Percentiles rank a stretch among this genome's conserved stretches.
Evolutionary conservation across 208 protist genomes (phyloP).

Genomic region (Phytomonas sp.): DNA sequence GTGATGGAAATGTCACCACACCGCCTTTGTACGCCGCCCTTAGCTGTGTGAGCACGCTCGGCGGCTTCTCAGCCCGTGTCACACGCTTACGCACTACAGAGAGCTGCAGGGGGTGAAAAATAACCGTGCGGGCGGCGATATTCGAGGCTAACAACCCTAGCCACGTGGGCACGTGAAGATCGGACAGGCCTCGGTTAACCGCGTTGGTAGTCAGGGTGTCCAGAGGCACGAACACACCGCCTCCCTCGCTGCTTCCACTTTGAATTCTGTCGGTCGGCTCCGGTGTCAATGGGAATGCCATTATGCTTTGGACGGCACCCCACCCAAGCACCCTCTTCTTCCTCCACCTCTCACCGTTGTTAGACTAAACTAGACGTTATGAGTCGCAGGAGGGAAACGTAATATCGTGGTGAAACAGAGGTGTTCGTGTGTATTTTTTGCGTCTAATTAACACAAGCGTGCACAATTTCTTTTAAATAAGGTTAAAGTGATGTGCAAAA

Average conservation of each 20-base stretch:
- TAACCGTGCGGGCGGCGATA: constrained; percentile 49
- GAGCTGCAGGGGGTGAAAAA: constrained; percentile 76
- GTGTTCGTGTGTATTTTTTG: neutral
- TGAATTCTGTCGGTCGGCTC: neutral
- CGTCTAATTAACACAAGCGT: neutral
- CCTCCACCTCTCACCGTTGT: neutral
- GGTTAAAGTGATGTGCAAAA: neutral
- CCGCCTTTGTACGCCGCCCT: constrained; percentile 48
- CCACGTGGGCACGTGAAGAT: constrained; percentile 79
- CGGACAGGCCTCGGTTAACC: constrained; percentile 63
- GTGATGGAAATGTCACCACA: neutral
- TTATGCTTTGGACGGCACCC: neutral
- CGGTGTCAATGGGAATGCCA: neutral
- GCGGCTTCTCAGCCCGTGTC: constrained; percentile 41
- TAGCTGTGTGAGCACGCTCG: constrained; percentile 36
- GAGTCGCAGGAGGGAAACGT: neutral
- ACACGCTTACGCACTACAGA: constrained; percentile 74
- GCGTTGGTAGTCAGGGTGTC: constrained; percentile 42
- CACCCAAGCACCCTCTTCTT: neutral
- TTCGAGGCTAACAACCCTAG: constrained; percentile 52
- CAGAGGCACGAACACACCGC: neutral
- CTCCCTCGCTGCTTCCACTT: neutral
- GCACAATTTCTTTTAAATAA: neutral
- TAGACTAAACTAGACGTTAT: neutral
- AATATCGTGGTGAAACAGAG: neutral